Base-by-base conservation (phyloP, 257 asterid genomes). In the Solanum bulbocastanum region DNA sequence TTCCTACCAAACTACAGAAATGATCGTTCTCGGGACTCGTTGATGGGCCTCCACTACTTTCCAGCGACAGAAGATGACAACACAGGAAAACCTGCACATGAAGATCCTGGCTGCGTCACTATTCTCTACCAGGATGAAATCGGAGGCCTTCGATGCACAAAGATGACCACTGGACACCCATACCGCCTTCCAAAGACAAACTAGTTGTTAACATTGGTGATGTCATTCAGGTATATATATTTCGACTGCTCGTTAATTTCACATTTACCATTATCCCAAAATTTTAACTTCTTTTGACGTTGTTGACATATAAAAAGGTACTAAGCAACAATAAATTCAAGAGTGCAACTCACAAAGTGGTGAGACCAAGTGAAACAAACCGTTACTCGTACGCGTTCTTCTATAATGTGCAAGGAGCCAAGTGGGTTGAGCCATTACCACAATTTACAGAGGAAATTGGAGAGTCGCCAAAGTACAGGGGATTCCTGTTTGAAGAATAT, bases 261-360 rank as follows among this genome's bases (percentile, higher is more conserved):
- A 52, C 23, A 52, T 16, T 16, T 16, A 52, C 10, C n/a, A 52
- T 16, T 18, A 49, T 49, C 8, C 60, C 23, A 15, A 49, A 49
- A 16, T 16, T 16, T 5, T 15, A 16, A 18, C 62, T 52, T 52
- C 10, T 52, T 18, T 16, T 52, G 40, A 37, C 40, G 62, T 52
- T 52, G 62, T 52, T 52, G 62, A 52, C 62, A 6, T 18, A 52
- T 18, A 52, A 16, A 16, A 52, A 52, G 62, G 62, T 56, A 11
- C n/a, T 56, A 56, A 56, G 90, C 3, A 92, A 94, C 79, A 84
- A 92, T 20, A 93, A 90, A 83, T 88, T 91, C 46, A 91, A 88
- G 91, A 94, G 96, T 71, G 92, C 97, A 27, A 91, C 91, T 12
- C 97, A 93, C 44, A 86, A 93, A 42, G 95, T 94, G 1, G 87